Conservation (phyloP, 129 eudicot species). For the Escallonia rubra region DNA sequence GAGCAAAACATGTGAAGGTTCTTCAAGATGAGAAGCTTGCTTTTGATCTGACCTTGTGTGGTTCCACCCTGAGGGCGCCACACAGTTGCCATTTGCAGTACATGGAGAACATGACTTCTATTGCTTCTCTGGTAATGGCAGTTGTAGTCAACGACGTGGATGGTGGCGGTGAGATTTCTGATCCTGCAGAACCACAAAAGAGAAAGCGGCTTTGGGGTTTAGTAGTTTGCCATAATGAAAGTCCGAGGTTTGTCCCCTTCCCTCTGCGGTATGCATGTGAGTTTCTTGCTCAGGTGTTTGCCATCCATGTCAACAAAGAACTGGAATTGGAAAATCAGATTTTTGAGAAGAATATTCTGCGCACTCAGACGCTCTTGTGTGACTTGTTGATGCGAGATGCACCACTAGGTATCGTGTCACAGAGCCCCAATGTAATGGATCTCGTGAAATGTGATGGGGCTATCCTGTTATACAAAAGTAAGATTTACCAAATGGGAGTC, state of each 20-base stretch:
- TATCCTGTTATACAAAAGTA: constrained; percentile 52
- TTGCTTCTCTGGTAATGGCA: constrained; percentile 89
- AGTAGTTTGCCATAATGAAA: constrained; percentile 85
- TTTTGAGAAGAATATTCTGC: constrained; percentile 78
- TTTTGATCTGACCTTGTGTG: constrained; percentile 74
- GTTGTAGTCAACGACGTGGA: constrained; percentile 78
- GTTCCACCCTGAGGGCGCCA: constrained; percentile 89
- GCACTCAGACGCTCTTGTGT: constrained; percentile 86
- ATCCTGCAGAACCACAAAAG: constrained; percentile 44
- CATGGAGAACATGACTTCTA: constrained; percentile 97
- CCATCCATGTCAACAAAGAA: constrained; percentile 86
- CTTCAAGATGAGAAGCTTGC: constrained; percentile 72
- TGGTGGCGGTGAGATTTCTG: constrained; percentile 48
- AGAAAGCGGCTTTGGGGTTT: constrained; percentile 89
- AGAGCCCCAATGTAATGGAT: constrained; percentile 88
- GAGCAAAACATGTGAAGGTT: constrained; percentile 67
- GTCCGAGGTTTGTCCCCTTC: constrained; percentile 89
- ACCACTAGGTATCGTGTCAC: constrained; percentile 78
- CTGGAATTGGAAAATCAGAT: constrained; percentile 74
- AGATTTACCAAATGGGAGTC: constrained; percentile 51
- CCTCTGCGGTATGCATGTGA: constrained; percentile 92
- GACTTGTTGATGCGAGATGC: constrained; percentile 83
- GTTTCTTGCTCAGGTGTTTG: constrained; percentile 90
- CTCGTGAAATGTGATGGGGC: constrained; percentile 96
- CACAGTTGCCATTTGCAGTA: constrained; percentile 88